Conservation (phyloP, 2,329 filamentous ascomycete genomes). For the Colletotrichum echinochloae region DNA sequence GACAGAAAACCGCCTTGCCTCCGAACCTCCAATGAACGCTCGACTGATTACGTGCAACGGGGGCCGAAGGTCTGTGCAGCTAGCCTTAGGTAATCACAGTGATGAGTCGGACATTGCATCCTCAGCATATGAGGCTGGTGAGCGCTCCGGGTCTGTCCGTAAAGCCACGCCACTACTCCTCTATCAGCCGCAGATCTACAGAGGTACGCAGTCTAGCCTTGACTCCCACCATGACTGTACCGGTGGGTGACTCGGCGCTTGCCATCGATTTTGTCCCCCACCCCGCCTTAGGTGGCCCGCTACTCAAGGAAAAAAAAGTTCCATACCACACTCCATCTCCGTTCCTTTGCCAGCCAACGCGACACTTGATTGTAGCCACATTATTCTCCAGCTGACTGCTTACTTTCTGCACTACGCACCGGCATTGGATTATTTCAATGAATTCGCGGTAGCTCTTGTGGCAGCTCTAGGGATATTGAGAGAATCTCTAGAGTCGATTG, state of each 20-base stretch:
- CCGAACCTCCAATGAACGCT: slow-evolving; percentile 33
- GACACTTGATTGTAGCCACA: slow-evolving; percentile 13
- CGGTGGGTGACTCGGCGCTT: slow-evolving; percentile 38
- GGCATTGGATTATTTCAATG: slow-evolving; percentile 61
- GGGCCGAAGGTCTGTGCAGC: background rate
- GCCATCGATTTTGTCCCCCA: slow-evolving; percentile 37
- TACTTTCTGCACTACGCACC: slow-evolving; percentile 13
- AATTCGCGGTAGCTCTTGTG: slow-evolving; percentile 75
- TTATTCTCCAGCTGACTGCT: slow-evolving; percentile 15
- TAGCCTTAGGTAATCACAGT: slow-evolving; percentile 24
- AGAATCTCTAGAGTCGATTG: slow-evolving; percentile 80
- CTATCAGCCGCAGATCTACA: background rate
- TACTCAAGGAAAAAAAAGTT: slow-evolving; percentile 38
- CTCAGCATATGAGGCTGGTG: slow-evolving; percentile 6
- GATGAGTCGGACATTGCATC: slow-evolving; percentile 7
- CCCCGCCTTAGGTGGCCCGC: slow-evolving; percentile 39
- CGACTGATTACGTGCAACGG: slow-evolving; percentile 34
- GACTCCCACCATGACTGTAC: slow-evolving; percentile 28
- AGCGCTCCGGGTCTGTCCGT: background rate
- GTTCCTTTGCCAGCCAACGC: slow-evolving; percentile 22
- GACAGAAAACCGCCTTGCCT: slow-evolving; percentile 12
- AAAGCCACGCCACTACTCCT: slow-evolving; percentile 19
- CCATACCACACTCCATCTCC: slow-evolving; percentile 16
- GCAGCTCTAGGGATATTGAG: slow-evolving; percentile 82
- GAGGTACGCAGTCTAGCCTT: too few species aligned